These are phyloP conservation scores for Cercophora newfieldiana DNA, from an alignment of 495 filamentous ascomycete species.

Conservation along the genomic window DNA sequence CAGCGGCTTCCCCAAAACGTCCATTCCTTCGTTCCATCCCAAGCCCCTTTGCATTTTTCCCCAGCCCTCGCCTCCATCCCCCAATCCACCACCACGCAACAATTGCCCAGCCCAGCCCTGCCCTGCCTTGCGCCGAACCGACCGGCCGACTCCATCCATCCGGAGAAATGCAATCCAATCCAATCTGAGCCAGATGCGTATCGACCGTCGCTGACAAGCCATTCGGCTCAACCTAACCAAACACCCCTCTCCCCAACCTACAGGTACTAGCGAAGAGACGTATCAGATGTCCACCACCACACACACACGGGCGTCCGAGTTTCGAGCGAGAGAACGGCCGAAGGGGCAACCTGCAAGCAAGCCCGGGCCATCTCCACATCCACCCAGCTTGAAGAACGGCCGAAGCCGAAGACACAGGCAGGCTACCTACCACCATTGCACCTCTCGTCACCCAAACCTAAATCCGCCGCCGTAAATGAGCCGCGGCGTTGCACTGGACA, in stretches of 20 bases:
- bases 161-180: not conserved
- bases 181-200: not conserved
- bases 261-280: not conserved
- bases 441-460: too few relatives aligned
- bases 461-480: not conserved
- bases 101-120: not conserved
- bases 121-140: not conserved
- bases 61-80: not conserved
- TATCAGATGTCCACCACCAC: not conserved
- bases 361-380: not conserved
- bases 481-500: not conserved
- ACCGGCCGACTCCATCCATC: too few relatives aligned
- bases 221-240: not conserved
- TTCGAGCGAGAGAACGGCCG: constrained; percentile 4
- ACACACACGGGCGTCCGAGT: not conserved
- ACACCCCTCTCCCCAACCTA: not conserved
- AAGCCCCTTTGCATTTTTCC: not conserved
- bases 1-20: constrained; percentile 17
- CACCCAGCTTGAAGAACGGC: too few relatives aligned
- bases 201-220: not conserved
- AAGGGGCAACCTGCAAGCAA: not conserved
- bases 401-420: too few relatives aligned
- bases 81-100: not conserved
- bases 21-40: too few relatives aligned
- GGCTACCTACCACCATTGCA: too few relatives aligned